Base-by-base conservation (phyloP, 192 early-diverging fungal genomes). In the Radiomyces spectabilis region DNA sequence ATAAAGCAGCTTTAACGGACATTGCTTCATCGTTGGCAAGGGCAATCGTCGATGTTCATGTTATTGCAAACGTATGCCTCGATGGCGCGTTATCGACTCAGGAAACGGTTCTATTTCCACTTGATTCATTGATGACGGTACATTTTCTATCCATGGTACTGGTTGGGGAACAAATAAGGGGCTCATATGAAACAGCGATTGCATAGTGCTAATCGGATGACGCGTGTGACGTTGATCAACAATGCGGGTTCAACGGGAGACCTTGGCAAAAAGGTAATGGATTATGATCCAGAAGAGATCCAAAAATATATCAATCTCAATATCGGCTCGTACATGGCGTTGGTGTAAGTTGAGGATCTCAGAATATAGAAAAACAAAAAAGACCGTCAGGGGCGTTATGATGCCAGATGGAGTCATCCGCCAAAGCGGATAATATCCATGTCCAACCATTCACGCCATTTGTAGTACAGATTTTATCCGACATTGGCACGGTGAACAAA, bases 161-260 rank as follows among this genome's bases (percentile, higher is more conserved):
- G n/a, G 22, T 26, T 27, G 27, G 18, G 42, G 52, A 13, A 10
- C 4, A 29, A 31, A 7, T 40, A 53, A 24, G 6, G 25, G 8
- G 22, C 12, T 4, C 7, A 0, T 21, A 29, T 51, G 65, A 31
- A 55, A 63, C 18, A 69, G 57, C 31, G n/a, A n/a, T n/a, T n/a
- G n/a, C n/a, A n/a, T n/a, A n/a, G n/a, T n/a, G n/a, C n/a, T n/a
- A n/a, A n/a, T n/a, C n/a, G n/a, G n/a, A n/a, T n/a, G n/a, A n/a
- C n/a, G n/a, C n/a, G n/a, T n/a, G 66, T 66, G 6, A 55, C 59
- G 18, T 72, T 94, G 47, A 61, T 94, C 62, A 85, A 92, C 65
- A 88, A 85, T 61, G 87, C 87, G 1, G 89, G 89, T 15, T 78
- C 87, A 0, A 56, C 85, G 3, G 82, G 90, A 25, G 78, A 84